Conservation (phyloP, 208 protist genomes). For the Leishmania lainsoni region DNA sequence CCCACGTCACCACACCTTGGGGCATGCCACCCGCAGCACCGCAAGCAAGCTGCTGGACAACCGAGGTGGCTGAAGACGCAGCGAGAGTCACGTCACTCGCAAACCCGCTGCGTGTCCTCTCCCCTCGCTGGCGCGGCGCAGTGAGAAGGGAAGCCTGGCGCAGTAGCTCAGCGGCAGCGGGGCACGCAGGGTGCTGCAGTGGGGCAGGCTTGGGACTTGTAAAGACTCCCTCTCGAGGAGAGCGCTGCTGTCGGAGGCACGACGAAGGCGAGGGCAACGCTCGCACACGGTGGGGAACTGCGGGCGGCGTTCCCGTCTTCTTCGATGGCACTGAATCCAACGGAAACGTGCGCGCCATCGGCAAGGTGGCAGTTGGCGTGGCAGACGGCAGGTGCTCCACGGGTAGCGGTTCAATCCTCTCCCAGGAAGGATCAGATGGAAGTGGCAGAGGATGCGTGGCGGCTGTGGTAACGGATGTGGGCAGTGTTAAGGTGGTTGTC, state of each 20-base stretch:
- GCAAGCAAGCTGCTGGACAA: not conserved
- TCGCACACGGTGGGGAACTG: not conserved
- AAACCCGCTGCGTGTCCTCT: not conserved
- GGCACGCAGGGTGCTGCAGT: not conserved
- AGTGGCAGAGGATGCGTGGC: not conserved
- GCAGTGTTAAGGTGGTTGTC: not conserved
- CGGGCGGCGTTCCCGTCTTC: not conserved
- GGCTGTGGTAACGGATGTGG: not conserved
- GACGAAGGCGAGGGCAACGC: not conserved
- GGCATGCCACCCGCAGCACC: not conserved
- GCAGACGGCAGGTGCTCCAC: not conserved
- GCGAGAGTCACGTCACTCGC: not conserved
- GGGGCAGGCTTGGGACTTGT: not conserved
- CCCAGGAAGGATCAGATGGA: not conserved
- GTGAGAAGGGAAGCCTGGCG: not conserved
- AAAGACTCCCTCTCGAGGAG: not conserved
- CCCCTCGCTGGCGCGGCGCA: conserved; percentile 3
- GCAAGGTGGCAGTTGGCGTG: not conserved
- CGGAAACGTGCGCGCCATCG: not conserved
- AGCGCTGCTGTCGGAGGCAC: not conserved
- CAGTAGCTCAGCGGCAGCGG: not conserved
- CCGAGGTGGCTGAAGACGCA: not conserved
- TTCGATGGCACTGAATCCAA: not conserved
- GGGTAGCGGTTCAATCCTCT: not conserved
- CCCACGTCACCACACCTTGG: not conserved